Evolutionary conservation across 352 stramenopile genomes (phyloP), one percentile per base, ranked within the genome.

Genomic region (Blastocystis sp.): DNA sequence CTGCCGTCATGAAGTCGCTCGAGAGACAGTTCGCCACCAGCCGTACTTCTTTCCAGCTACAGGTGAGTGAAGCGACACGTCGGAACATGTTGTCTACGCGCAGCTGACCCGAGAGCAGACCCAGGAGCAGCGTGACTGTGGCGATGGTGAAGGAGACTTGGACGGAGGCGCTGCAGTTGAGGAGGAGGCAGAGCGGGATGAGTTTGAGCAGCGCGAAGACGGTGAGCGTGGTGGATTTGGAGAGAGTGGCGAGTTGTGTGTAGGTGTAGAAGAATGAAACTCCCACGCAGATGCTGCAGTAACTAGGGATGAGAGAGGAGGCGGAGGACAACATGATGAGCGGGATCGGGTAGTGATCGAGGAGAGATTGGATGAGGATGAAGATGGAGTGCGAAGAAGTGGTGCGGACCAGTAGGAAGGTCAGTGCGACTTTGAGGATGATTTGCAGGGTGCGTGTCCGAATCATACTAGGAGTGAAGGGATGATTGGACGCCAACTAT

Each of bases 201-300:
- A 85, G 50, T 39, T 85, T 85, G 16, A 85, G 35, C 24, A 69
- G 33, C 6, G 74, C 74, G 29, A 70, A 85, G 60, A 85, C 61
- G 21, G 55, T 55, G 26, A 51, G 51, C 24, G 21, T 24, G 21
- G n/a, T 69, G 16, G 74, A 29, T 1, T 29, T 37, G 35, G 26
- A 37, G 31, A 67, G 51, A 4, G 50, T 29, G 45, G 13, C 21
- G 16, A 67, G 26, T 12, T 45, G 50, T 3, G 74, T 69, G 50
- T 29, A 31, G 33, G 37, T 69, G 61, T 69, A 85, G 37, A 59
- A 85, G 33, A 85, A 59, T 9, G 74, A 67, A 69, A 85, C 29
- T 3, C 74, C 74, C 1, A 85, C 16, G 45, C 74, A 85, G 51
- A 41, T 45, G 61, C 50, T 67, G 61, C 41, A 55, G 31, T 85